Conservation (phyloP, 768 basidiomycete species). For the Phylloporus rhodoxanthus region DNA sequence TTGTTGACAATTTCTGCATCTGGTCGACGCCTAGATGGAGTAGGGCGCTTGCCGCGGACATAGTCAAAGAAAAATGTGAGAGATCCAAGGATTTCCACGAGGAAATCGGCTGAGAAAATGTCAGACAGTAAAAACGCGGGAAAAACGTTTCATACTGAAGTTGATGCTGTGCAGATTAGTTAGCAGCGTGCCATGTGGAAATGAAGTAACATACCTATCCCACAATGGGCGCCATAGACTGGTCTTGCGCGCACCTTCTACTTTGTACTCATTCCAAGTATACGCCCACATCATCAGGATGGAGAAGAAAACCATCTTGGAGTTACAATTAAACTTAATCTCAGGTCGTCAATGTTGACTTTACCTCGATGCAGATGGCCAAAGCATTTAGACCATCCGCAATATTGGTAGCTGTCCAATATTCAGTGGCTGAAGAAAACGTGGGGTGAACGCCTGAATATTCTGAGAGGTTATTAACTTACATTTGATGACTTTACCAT, state of each 20-base stretch:
- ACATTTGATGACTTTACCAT: constrained; percentile 66
- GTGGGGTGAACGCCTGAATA: not conserved
- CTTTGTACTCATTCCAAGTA: constrained; percentile 59
- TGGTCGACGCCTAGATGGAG: constrained; percentile 15
- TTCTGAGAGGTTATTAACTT: not conserved
- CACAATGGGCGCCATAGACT: constrained; percentile 64
- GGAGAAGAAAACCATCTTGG: constrained; percentile 80
- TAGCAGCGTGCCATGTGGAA: not conserved
- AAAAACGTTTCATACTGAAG: constrained; percentile 31
- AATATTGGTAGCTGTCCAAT: constrained; percentile 82
- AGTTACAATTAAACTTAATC: constrained; percentile 3
- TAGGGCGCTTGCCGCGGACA: constrained; percentile 27
- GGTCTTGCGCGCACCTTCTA: constrained; percentile 40
- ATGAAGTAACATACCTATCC: constrained; percentile 41
- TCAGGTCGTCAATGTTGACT: not conserved
- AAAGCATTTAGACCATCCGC: constrained; percentile 80
- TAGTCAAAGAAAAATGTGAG: constrained; percentile 54
- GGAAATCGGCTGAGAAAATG: constrained; percentile 51
- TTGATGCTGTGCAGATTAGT: constrained; percentile 35
- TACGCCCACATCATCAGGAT: constrained; percentile 82
- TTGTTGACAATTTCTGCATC: constrained; percentile 17
- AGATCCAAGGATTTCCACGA: constrained; percentile 55
- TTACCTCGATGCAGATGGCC: constrained; percentile 76
- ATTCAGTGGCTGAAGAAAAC: constrained; percentile 49
- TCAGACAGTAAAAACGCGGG: constrained; percentile 5